A percentile compares a stretch with the other conserved stretches of the same genome.
These are phyloP conservation scores for Penicillium maclennaniae DNA, from an alignment of 495 filamentous ascomycete genomes.

Conservation along the genomic window DNA sequence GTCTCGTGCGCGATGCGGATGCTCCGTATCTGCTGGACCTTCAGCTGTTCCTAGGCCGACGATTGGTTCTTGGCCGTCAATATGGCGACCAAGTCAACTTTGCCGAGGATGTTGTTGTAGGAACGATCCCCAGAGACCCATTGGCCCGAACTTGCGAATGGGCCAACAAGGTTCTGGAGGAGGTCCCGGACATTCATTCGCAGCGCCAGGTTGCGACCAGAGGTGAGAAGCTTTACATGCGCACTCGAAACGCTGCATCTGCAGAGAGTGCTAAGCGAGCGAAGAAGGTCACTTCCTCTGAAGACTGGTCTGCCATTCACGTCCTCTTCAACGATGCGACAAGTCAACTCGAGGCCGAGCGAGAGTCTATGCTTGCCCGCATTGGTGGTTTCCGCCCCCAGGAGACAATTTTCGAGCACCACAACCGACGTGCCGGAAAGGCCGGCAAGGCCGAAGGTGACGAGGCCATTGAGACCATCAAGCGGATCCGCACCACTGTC, in stretches of 20 bases:
- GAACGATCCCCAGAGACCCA: slow-evolving; percentile 62
- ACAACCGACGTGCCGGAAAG: slow-evolving; percentile 60
- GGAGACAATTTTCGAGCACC: slow-evolving; percentile 94
- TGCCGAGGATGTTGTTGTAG: slow-evolving; percentile 75
- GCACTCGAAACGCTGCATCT: slow-evolving; percentile 84
- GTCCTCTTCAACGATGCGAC: slow-evolving; percentile 68
- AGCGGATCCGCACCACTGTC: slow-evolving; percentile 55
- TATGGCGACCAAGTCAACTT: slow-evolving; percentile 58
- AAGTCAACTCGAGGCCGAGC: slow-evolving; percentile 60
- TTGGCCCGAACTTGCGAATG: slow-evolving; percentile 74
- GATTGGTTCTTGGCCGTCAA: slow-evolving; percentile 63
- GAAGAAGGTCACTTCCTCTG: slow-evolving; percentile 64
- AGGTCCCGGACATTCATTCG: slow-evolving; percentile 66
- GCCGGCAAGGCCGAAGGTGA: slow-evolving; percentile 32
- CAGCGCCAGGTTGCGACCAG: slow-evolving; percentile 73
- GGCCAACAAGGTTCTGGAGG: slow-evolving; percentile 69
- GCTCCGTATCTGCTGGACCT: slow-evolving; percentile 87
- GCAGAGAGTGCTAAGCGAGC: slow-evolving; percentile 80
- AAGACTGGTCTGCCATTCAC: slow-evolving; percentile 67
- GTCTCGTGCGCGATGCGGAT: slow-evolving; percentile 78
- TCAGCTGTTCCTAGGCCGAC: slow-evolving; percentile 87
- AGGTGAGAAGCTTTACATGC: slow-evolving; percentile 88
- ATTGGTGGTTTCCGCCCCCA: slow-evolving; percentile 82
- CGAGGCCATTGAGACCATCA: slow-evolving; percentile 78
- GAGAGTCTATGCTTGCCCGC: slow-evolving; percentile 78